phyloP scores from a whole-genome alignment of 257 asterid genomes.

The Striga asiatica region DNA sequence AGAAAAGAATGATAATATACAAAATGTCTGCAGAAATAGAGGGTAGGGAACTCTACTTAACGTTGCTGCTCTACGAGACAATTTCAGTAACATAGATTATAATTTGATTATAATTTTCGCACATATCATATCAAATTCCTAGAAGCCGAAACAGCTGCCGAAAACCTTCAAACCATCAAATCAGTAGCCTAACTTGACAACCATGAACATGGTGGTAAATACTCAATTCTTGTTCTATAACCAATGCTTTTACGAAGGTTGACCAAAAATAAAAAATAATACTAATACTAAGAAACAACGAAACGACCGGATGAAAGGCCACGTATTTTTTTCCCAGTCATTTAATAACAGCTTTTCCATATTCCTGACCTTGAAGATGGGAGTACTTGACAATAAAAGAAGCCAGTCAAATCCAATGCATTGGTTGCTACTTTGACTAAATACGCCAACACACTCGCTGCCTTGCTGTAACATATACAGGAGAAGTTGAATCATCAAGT shows the following conservation, averaged over 20 bases:
- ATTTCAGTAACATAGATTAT: neutral
- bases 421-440: constrained; percentile 62
- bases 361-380: constrained; percentile 38
- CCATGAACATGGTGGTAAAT: neutral
- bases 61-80: neutral
- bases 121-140: too few relatives aligned
- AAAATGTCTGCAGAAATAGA: too few relatives aligned
- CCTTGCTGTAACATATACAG: constrained; percentile 41
- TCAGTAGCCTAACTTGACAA: neutral
- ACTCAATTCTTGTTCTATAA: neutral
- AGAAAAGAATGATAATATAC: neutral
- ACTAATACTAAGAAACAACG: too few relatives aligned
- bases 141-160: neutral
- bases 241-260: neutral
- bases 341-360: constrained; percentile 10
- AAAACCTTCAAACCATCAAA: constrained; percentile 6
- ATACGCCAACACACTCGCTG: constrained; percentile 48
- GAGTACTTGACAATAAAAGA: constrained; percentile 49
- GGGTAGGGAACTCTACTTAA: too few relatives aligned
- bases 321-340: too few relatives aligned
- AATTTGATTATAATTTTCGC: too few relatives aligned
- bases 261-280: too few relatives aligned
- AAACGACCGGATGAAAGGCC: too few relatives aligned
- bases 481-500: neutral
- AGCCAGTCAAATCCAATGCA: constrained; percentile 67